phyloP scores from a whole-genome alignment of 2,329 filamentous ascomycete genomes.

The Xylariales sp. region DNA sequence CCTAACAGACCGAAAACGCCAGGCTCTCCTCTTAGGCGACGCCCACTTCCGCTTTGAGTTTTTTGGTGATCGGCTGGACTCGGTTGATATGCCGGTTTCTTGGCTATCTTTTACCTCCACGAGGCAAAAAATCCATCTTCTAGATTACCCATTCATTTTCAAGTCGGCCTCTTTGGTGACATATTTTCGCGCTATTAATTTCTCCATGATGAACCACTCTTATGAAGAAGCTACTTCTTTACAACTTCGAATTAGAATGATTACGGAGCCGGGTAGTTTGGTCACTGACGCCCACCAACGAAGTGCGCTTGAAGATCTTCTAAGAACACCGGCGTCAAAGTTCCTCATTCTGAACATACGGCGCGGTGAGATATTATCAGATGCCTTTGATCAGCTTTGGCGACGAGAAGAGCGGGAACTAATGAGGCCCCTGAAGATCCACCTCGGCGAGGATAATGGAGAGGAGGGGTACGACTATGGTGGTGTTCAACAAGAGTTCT shows the following conservation, averaged over 20 bases:
- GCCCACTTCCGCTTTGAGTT: slow-evolving; percentile 80
- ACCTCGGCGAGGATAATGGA: slow-evolving; percentile 82
- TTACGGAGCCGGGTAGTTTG: slow-evolving; percentile 65
- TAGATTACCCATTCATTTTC: slow-evolving; percentile 87
- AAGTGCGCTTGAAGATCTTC: slow-evolving; percentile 69
- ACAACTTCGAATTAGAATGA: slow-evolving; percentile 66
- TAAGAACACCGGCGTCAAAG: slow-evolving; percentile 75
- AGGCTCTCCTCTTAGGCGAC: slow-evolving; percentile 72
- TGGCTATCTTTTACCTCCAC: slow-evolving; percentile 74
- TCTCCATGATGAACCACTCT: slow-evolving; percentile 83
- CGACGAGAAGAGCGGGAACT: slow-evolving; percentile 84
- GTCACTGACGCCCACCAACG: slow-evolving; percentile 69
- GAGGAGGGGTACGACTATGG: slow-evolving; percentile 94
- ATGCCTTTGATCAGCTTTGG: slow-evolving; percentile 91
- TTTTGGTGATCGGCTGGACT: slow-evolving; percentile 79
- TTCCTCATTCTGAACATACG: slow-evolving; percentile 78
- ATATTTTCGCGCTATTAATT: slow-evolving; percentile 90
- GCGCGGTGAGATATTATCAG: slow-evolving; percentile 73
- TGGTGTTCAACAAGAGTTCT: slow-evolving; percentile 96
- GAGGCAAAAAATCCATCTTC: slow-evolving; percentile 75
- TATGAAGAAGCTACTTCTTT: slow-evolving; percentile 76
- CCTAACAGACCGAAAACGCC: slow-evolving; percentile 67
- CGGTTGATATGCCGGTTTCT: slow-evolving; percentile 77
- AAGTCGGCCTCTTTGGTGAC: slow-evolving; percentile 76
- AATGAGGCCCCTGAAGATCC: slow-evolving; percentile 86